phyloP scores from a whole-genome alignment of 2,329 filamentous ascomycete species.

The Penicillium digitatum region DNA sequence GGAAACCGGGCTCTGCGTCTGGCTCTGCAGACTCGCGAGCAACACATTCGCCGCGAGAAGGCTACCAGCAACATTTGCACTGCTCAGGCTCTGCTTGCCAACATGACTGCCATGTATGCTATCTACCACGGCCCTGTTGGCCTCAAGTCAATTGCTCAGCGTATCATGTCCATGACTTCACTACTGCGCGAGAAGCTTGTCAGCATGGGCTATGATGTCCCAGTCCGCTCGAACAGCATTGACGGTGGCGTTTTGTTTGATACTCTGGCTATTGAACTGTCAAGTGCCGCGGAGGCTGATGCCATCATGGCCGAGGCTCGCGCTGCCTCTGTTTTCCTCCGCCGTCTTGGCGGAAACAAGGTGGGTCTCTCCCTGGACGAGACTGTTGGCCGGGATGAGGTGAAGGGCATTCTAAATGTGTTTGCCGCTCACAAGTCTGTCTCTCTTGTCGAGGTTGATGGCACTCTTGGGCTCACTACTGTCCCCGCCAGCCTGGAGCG shows the following conservation, averaged over 20 bases:
- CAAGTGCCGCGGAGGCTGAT: slow-evolving; percentile 49
- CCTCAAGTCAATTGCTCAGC: slow-evolving; percentile 76
- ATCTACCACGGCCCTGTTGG: slow-evolving; percentile 87
- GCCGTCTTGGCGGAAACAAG: slow-evolving; percentile 57
- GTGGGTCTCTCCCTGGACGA: slow-evolving; percentile 78
- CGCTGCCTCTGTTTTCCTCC: slow-evolving; percentile 57
- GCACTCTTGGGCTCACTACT: slow-evolving; percentile 39
- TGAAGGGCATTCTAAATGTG: slow-evolving; percentile 55
- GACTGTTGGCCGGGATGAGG: slow-evolving; percentile 56
- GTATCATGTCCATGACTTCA: slow-evolving; percentile 67
- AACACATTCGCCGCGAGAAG: slow-evolving; percentile 94
- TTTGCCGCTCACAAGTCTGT: slow-evolving; percentile 48
- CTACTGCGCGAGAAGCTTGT: slow-evolving; percentile 63
- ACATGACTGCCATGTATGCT: slow-evolving; percentile 94
- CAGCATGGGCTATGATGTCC: slow-evolving; percentile 60
- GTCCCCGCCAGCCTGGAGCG: slow-evolving; percentile 59
- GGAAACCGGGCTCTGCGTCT: slow-evolving; percentile 77
- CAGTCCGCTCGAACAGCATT: slow-evolving; percentile 53
- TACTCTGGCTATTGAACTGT: slow-evolving; percentile 66
- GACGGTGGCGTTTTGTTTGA: slow-evolving; percentile 67
- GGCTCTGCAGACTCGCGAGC: slow-evolving; percentile 86
- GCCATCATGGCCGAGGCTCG: slow-evolving; percentile 52
- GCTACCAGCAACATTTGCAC: slow-evolving; percentile 98
- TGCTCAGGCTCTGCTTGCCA: slow-evolving; percentile 85
- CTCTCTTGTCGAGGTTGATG: slow-evolving; percentile 31